Evolutionary conservation across 2,329 filamentous ascomycete genomes (phyloP), one percentile per base, ranked within the genome.

Genomic region (Fusarium subtropicale): DNA sequence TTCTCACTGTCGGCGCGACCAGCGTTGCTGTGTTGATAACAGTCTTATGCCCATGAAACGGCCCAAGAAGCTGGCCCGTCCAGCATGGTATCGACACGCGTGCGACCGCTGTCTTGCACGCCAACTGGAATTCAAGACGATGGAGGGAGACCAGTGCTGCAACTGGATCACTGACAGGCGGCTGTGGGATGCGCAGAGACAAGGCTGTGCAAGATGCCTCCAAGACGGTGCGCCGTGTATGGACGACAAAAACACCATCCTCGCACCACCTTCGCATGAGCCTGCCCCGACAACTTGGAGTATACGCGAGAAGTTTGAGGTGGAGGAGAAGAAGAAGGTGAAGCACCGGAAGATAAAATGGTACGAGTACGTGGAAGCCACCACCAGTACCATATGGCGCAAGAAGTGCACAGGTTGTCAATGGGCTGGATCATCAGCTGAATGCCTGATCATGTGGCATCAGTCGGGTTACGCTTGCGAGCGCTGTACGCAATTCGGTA

Each of bases 401-500:
- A 60, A 50, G 16, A 62, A 39, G 28, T 73, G 71, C 31, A 20
- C 20, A 7, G 44, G 48, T 6, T 73, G 71, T 31, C 12, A 33
- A 7, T 36, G 38, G 8, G 50, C 34, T 12, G 55, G 47, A 12
- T 20, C 26, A 18, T 20, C 18, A 3, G 39, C 36, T 8, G 4
- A 36, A 12, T 73, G 71, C 20, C 15, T 47, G 3, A 33, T 73
- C 30, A 39, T 54, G 26, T 51, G 41, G 53, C 15, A 33, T 39
- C 34, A 51, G 56, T 30, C 63, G 13, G 1, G 33, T 5, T 11
- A 51, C 34, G 53, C 71, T 6, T 73, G 71, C 24, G 56, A 64
- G 45, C 66, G 71, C 34, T 80, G 78, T 58, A 69, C 72, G 12
- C 71, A 76, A 54, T 57, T 76, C 31, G 78, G 78, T 15, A 68